phyloP scores from a whole-genome alignment of 805 yeast species.

The Metschnikowia vanudenii region DNA sequence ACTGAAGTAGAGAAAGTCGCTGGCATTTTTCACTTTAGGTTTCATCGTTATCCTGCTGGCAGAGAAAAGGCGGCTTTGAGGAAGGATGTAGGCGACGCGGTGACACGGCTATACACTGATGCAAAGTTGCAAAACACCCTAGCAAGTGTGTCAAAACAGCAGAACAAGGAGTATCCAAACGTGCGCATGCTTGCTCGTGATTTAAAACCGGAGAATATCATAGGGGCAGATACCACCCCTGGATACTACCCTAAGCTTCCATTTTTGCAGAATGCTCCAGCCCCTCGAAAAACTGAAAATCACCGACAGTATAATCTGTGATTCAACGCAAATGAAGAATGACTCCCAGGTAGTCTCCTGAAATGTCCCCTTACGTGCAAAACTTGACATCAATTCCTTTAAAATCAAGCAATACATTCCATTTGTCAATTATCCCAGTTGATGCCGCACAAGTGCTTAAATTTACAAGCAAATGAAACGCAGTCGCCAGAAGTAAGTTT shows the following conservation, averaged over 20 bases:
- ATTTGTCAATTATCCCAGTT: too few relatives aligned
- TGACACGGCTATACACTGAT: slow-evolving; percentile 11
- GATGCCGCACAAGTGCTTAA: too few relatives aligned
- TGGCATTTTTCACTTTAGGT: slow-evolving; percentile 17
- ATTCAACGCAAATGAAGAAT: too few relatives aligned
- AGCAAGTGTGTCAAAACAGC: slow-evolving; percentile 1
- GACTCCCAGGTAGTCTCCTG: too few relatives aligned
- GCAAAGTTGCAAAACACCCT: not conserved
- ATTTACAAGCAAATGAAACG: too few relatives aligned
- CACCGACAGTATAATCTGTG: too few relatives aligned
- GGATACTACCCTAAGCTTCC: slow-evolving; percentile 22
- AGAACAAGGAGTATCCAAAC: slow-evolving; percentile 2
- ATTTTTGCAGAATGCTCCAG: not conserved
- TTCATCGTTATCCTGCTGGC: slow-evolving; percentile 10
- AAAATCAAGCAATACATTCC: too few relatives aligned
- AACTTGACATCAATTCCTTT: too few relatives aligned
- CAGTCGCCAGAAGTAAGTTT: too few relatives aligned
- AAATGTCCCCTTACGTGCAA: too few relatives aligned
- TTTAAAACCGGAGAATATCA: slow-evolving; percentile 12
- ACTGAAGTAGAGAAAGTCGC: slow-evolving; percentile 12
- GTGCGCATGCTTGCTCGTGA: slow-evolving; percentile 8
- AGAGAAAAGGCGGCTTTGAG: slow-evolving; percentile 5
- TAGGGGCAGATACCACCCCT: slow-evolving; percentile 13
- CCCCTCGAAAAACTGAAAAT: not conserved
- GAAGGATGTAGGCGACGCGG: slow-evolving; percentile 9